These are phyloP conservation scores for Candida succiphila DNA, from an alignment of 805 yeast genomes.

Conservation along the genomic window DNA sequence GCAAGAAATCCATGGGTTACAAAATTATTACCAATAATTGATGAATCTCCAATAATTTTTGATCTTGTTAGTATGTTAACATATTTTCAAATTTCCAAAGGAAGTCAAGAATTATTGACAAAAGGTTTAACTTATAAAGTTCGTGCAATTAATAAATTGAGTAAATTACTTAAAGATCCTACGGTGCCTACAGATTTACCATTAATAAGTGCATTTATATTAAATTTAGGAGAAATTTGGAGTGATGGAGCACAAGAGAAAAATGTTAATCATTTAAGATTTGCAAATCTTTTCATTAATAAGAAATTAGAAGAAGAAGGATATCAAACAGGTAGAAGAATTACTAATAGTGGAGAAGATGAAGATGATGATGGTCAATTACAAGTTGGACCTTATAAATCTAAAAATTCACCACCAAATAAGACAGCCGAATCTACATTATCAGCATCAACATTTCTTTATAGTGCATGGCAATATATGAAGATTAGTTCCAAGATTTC, in stretches of 20 bases:
- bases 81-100: slow-evolving; percentile 7
- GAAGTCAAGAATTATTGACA: slow-evolving; percentile 2
- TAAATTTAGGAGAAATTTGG: slow-evolving; percentile 10
- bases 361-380: background rate
- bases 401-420: too few species aligned
- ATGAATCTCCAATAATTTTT: slow-evolving; percentile 6
- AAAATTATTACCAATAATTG: slow-evolving; percentile 4
- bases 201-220: slow-evolving; percentile 6
- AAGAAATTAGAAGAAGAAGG: background rate
- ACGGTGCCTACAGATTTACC: slow-evolving; percentile 7
- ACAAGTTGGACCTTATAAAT: too few species aligned
- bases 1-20: slow-evolving; percentile 9
- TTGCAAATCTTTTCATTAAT: slow-evolving; percentile 9
- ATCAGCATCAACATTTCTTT: too few species aligned
- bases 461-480: slow-evolving; percentile 14
- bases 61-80: slow-evolving; percentile 8
- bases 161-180: too few species aligned
- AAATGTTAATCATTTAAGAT: slow-evolving; percentile 6
- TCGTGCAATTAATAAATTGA: slow-evolving; percentile 3
- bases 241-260: slow-evolving; percentile 3
- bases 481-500: slow-evolving; percentile 8
- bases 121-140: slow-evolving; percentile 7
- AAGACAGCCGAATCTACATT: too few species aligned
- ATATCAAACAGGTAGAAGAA: slow-evolving; percentile 2
- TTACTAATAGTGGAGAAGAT: slow-evolving; percentile 2